These are phyloP conservation scores for Gaertneriomyces sp. DNA, from an alignment of 192 early-diverging fungal genomes.

Conservation along the genomic window DNA sequence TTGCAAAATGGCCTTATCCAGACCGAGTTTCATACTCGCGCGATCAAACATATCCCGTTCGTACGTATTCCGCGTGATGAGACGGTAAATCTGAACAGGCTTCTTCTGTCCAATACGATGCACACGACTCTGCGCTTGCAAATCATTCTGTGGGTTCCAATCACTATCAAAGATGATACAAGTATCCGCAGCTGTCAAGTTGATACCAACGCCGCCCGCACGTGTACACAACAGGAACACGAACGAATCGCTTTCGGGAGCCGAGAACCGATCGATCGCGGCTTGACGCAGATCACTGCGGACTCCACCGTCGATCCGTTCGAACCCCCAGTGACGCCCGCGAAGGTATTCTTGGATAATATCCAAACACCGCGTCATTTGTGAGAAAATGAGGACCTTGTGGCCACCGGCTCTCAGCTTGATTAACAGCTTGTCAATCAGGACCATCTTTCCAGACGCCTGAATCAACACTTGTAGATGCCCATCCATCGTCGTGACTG, in stretches of 20 bases:
- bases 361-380: constrained; percentile 81
- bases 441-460: constrained; percentile 76
- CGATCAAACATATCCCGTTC: constrained; percentile 89
- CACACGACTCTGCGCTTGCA: constrained; percentile 78
- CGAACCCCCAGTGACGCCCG: constrained; percentile 65
- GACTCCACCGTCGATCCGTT: constrained; percentile 78
- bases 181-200: constrained; percentile 83
- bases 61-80: constrained; percentile 79
- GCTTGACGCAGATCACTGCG: constrained; percentile 78
- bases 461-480: constrained; percentile 71
- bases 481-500: constrained; percentile 51
- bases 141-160: constrained; percentile 89
- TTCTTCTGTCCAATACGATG: constrained; percentile 90
- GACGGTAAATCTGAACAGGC: constrained; percentile 66
- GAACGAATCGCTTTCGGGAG: constrained; percentile 68
- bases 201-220: constrained; percentile 86
- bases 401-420: constrained; percentile 72
- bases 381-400: constrained; percentile 85
- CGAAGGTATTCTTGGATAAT: constrained; percentile 78
- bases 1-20: constrained; percentile 76
- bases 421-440: constrained; percentile 76
- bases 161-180: constrained; percentile 83
- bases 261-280: constrained; percentile 79
- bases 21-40: constrained; percentile 80
- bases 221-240: constrained; percentile 83